A percentile compares a stretch with the other conserved stretches of the same genome.
Conservation (phyloP, 2,329 filamentous ascomycete species). For the Epichloe baconii region DNA sequence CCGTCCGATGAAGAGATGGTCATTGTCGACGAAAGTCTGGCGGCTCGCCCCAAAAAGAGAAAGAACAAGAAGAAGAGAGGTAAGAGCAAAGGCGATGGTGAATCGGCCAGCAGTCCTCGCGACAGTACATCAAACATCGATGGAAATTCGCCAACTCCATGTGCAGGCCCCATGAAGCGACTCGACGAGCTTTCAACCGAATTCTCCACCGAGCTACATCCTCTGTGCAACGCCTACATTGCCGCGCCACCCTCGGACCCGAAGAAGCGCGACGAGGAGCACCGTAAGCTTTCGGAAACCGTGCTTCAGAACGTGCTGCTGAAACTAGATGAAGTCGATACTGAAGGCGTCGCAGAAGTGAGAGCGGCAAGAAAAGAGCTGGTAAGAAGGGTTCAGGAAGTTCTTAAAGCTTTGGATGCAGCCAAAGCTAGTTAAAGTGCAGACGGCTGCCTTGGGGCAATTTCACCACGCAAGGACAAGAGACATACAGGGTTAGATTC, state of each 20-base stretch:
- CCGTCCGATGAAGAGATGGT: conserved; percentile 32
- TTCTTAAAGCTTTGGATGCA: conserved; percentile 52
- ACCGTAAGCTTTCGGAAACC: conserved; percentile 62
- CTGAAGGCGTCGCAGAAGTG: conserved; percentile 53
- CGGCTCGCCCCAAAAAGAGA: conserved; percentile 25
- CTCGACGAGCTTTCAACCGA: conserved; percentile 52
- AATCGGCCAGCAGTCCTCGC: conserved; percentile 30
- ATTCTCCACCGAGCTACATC: conserved; percentile 52
- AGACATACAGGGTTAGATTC: neutral
- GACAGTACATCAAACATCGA: conserved; percentile 30
- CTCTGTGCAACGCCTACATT: conserved; percentile 49
- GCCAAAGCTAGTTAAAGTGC: conserved; percentile 13
- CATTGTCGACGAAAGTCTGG: conserved; percentile 25
- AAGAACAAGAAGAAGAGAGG: conserved; percentile 31
- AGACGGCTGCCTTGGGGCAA: neutral
- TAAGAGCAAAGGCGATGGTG: conserved; percentile 20
- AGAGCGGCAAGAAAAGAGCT: conserved; percentile 55
- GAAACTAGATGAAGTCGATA: conserved; percentile 66
- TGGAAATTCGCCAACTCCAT: conserved; percentile 16
- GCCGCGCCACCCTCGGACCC: conserved; percentile 48
- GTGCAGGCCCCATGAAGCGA: conserved; percentile 34
- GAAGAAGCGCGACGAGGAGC: conserved; percentile 59
- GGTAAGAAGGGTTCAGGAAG: conserved; percentile 56
- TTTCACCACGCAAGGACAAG: neutral
- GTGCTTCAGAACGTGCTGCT: conserved; percentile 63